These are phyloP conservation scores for Babesia gibsoni DNA, from an alignment of 169 alveolate species.

Conservation along the genomic window DNA sequence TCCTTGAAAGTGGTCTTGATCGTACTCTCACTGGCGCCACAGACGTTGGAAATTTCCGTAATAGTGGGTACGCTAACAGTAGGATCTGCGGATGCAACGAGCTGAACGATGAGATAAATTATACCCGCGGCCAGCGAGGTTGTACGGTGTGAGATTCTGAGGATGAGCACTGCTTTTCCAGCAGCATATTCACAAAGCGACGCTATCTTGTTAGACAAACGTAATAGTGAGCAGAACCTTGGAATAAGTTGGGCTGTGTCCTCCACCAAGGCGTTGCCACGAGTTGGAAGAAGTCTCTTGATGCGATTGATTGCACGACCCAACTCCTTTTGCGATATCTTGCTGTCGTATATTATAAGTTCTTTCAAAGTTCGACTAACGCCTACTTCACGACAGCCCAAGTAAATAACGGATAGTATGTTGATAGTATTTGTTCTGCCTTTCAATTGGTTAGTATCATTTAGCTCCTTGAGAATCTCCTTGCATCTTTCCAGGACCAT, in stretches of 20 bases:
- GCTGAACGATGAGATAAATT: conserved; percentile 70
- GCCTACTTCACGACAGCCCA: conserved; percentile 88
- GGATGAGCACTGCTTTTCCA: conserved; percentile 68
- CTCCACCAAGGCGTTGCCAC: conserved; percentile 76
- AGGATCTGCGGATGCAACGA: conserved; percentile 24
- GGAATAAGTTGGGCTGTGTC: conserved; percentile 78
- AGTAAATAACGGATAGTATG: conserved; percentile 80
- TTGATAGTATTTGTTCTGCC: conserved; percentile 66
- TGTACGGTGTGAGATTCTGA: conserved; percentile 78
- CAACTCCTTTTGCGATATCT: conserved; percentile 79
- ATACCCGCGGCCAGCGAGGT: conserved; percentile 82
- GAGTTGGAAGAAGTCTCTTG: conserved; percentile 77
- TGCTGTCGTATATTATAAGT: conserved; percentile 76
- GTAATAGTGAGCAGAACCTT: conserved; percentile 70
- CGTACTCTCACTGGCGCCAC: conserved; percentile 70
- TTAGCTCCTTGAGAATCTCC: conserved; percentile 78
- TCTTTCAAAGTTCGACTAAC: conserved; percentile 84
- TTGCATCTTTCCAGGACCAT: conserved; percentile 80
- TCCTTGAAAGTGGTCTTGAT: conserved; percentile 69
- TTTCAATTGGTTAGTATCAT: conserved; percentile 63
- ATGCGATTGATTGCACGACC: conserved; percentile 84
- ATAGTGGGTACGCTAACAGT: conserved; percentile 26
- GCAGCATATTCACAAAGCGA: conserved; percentile 76
- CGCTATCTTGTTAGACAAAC: conserved; percentile 65
- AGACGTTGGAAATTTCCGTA: conserved; percentile 64